phyloP scores from a whole-genome alignment of 2,329 filamentous ascomycete species.

The Cladosporium phlei region DNA sequence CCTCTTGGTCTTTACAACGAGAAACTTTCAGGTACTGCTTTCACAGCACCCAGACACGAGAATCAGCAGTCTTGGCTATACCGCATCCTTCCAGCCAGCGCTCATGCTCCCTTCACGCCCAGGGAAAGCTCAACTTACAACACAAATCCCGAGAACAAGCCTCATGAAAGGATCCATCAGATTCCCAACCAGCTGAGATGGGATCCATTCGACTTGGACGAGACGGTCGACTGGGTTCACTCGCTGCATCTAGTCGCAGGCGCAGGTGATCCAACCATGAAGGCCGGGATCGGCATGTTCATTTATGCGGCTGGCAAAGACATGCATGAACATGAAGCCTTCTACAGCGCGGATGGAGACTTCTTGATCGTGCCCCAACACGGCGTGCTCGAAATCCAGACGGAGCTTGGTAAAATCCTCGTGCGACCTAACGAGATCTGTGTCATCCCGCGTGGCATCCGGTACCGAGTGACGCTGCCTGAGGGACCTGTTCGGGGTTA shows the following conservation, averaged over 20 bases:
- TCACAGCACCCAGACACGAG: constrained; percentile 52
- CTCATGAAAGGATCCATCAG: constrained; percentile 59
- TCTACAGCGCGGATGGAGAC: constrained; percentile 75
- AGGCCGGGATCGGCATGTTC: constrained; percentile 73
- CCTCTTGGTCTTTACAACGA: constrained; percentile 77
- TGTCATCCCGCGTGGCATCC: constrained; percentile 62
- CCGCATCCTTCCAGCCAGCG: constrained; percentile 54
- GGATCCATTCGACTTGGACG: constrained; percentile 71
- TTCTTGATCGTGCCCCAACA: constrained; percentile 62
- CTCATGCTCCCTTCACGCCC: constrained; percentile 51
- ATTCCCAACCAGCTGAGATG: constrained; percentile 79
- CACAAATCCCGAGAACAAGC: constrained; percentile 46
- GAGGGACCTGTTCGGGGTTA: constrained; percentile 60
- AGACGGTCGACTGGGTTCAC: constrained; percentile 64
- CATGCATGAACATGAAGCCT: constrained; percentile 70
- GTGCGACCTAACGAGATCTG: constrained; percentile 65
- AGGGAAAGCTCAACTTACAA: constrained; percentile 47
- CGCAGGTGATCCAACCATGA: constrained; percentile 72
- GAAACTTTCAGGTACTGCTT: constrained; percentile 57
- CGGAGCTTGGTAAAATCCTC: constrained; percentile 60
- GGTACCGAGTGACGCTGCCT: constrained; percentile 57
- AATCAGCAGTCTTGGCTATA: constrained; percentile 59
- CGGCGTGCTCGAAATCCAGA: constrained; percentile 62
- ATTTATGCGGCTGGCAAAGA: constrained; percentile 73
- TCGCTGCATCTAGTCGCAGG: constrained; percentile 69